Base-by-base conservation (phyloP, 495 filamentous ascomycete genomes). In the Aspergillus sparsus region DNA sequence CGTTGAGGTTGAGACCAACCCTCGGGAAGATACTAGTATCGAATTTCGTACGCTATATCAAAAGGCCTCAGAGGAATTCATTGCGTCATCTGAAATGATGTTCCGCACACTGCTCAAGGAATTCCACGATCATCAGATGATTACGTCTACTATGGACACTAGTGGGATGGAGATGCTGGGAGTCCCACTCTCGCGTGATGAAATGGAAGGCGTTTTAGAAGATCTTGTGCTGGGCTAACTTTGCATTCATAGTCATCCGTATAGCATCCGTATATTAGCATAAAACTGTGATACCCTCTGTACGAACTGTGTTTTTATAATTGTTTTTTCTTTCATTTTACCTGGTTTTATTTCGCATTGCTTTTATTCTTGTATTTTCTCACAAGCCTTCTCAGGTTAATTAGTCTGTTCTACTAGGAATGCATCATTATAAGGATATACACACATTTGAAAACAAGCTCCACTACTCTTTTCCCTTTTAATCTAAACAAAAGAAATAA, bases 121-220 rank as follows among this genome's bases (percentile, higher is more conserved):
- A 83, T 96, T 98, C 72, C 90, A 96, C 68, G 94, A 98, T 65
- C 94, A 98, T 75, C 91, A 96, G 66, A 98, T 98, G 88, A 85
- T 98, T 59, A 89, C 88, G 18, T 91, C 87, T 55, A 84, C 87
- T 60, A 93, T 92, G 75, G 93, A 98, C 77, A 82, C 81, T 2
- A 77, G 89, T 55, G 94, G 94, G 0, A 89, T 87, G 36, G 95
- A 98, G 67, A 78, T 93, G 12, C 73, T 98, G 35, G 89, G 88
- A 53, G 85, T 97, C 12, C 95, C 94, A 6, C 88, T 96, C 67
- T 82, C 88, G 56, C 88, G 86, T 62, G 91, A 96, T 60, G 94
- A 98, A 69, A 82, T 98, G 67, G 93, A 96, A 73, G 85, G 80
- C 8, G 87, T 98, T 54, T 71, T 97, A 66, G 95, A 97, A 67